A percentile compares a stretch with the other conserved stretches of the same genome.
Evolutionary conservation across 768 basidiomycete species (phyloP).

Genomic region (Hypholoma fasciculare): DNA sequence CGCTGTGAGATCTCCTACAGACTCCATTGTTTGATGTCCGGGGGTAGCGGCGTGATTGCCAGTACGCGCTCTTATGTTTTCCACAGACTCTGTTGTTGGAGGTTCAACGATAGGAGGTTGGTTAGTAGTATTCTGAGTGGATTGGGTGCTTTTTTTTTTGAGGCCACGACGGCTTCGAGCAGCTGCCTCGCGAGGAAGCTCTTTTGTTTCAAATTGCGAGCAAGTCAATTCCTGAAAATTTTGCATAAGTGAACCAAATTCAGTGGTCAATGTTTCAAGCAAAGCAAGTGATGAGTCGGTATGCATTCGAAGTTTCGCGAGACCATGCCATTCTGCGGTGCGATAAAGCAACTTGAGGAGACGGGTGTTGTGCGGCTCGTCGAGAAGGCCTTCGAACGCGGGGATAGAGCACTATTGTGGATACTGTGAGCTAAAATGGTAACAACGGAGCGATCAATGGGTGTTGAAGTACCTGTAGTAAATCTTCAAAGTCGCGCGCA

Average conservation of each 20-base stretch:
- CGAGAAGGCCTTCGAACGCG: conserved; percentile 34
- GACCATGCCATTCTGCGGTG: conserved; percentile 31
- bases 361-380: conserved; percentile 14
- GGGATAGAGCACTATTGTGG: conserved; percentile 32
- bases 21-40: too few species aligned
- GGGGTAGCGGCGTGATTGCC: too few species aligned
- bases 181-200: conserved; percentile 37
- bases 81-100: too few species aligned
- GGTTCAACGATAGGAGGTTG: too few species aligned
- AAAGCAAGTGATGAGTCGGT: conserved; percentile 21
- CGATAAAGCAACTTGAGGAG: conserved; percentile 25
- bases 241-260: conserved; percentile 29
- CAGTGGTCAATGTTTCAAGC: conserved; percentile 24
- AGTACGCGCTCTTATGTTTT: too few species aligned
- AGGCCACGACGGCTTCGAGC: conserved; percentile 32
- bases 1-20: too few species aligned
- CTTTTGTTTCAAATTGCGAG: conserved; percentile 25
- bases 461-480: conserved; percentile 7
- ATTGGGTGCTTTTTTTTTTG: too few species aligned
- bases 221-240: conserved; percentile 30
- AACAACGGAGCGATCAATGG: background rate
- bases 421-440: too few species aligned
- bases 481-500: background rate
- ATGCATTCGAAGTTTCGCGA: conserved; percentile 33
- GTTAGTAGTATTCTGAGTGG: too few species aligned